phyloP scores from a whole-genome alignment of 331 rosid species.

The Acacia pycnantha region DNA sequence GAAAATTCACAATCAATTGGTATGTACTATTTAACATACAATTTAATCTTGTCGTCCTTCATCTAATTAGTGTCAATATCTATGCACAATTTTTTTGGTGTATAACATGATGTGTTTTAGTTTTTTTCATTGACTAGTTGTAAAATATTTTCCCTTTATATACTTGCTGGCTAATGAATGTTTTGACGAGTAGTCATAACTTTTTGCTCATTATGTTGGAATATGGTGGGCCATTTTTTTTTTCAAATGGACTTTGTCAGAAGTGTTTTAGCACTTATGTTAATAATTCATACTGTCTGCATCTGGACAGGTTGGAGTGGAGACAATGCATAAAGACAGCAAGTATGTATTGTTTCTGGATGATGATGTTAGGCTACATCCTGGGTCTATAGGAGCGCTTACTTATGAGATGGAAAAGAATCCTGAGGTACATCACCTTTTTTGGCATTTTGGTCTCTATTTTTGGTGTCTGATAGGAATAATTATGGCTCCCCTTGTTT shows the following conservation, averaged over 20 bases:
- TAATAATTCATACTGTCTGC: constrained; percentile 27
- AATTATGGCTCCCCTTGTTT: constrained; percentile 6
- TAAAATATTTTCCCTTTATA: not conserved
- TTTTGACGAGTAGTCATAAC: not conserved
- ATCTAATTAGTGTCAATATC: not conserved
- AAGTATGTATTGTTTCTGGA: constrained; percentile 91
- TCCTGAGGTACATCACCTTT: constrained; percentile 60
- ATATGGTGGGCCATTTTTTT: constrained; percentile 3
- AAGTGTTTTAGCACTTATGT: not conserved
- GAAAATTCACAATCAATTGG: constrained; percentile 97
- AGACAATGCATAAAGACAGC: constrained; percentile 76
- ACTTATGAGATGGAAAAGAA: constrained; percentile 85
- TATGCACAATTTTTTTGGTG: not conserved
- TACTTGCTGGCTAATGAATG: constrained; percentile 8
- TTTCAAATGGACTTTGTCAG: not conserved
- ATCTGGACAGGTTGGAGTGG: constrained; percentile 81
- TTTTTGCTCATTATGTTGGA: constrained; percentile 5
- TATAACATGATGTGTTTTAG: not conserved
- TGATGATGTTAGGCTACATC: constrained; percentile 96
- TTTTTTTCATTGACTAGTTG: constrained; percentile 13
- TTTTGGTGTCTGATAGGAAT: not conserved
- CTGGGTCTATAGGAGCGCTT: constrained; percentile 94
- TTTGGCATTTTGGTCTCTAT: constrained; percentile 1
- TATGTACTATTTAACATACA: constrained; percentile 26
- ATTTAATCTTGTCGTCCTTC: not conserved